These are phyloP conservation scores for Scutellaria barbata DNA, from an alignment of 257 asterid species.

Conservation along the genomic window DNA sequence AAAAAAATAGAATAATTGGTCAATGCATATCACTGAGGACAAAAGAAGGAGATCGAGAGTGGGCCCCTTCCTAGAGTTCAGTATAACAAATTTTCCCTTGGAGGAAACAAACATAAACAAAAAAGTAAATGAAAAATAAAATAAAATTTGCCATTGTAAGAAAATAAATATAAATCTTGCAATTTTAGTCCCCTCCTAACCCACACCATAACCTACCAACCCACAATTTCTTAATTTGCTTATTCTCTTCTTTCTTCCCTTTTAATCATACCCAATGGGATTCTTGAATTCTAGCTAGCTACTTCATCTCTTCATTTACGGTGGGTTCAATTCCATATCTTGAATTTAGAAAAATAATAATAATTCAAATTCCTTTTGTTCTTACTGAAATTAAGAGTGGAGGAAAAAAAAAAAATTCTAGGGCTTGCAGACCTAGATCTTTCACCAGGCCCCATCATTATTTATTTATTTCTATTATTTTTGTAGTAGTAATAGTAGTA, in stretches of 20 bases:
- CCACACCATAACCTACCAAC: conserved; percentile 56
- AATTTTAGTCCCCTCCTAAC: conserved; percentile 50
- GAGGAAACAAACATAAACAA: conserved; percentile 26
- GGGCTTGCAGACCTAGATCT: conserved; percentile 26
- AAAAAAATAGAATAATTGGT: conserved; percentile 30
- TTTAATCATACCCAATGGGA: neutral
- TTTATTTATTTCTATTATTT: too few relatives aligned
- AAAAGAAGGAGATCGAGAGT: neutral
- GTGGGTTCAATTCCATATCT: conserved; percentile 15
- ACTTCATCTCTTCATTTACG: neutral
- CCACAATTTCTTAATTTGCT: conserved; percentile 28
- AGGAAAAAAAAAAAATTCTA: conserved; percentile 27
- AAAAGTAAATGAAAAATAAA: too few relatives aligned
- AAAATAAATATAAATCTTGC: neutral
- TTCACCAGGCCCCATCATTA: conserved; percentile 6
- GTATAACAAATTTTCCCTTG: conserved; percentile 44
- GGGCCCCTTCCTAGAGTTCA: conserved; percentile 46
- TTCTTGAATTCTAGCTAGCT: too few relatives aligned
- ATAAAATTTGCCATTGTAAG: neutral
- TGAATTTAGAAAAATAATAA: neutral
- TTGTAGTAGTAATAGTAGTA: neutral
- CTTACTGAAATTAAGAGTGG: neutral
- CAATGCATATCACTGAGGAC: conserved; percentile 29
- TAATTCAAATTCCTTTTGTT: neutral
- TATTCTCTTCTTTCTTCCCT: conserved; percentile 27